Evolutionary conservation across 768 basidiomycete genomes (phyloP), one percentile per base, ranked within the genome.

Genomic region (Boletus insuetus): DNA sequence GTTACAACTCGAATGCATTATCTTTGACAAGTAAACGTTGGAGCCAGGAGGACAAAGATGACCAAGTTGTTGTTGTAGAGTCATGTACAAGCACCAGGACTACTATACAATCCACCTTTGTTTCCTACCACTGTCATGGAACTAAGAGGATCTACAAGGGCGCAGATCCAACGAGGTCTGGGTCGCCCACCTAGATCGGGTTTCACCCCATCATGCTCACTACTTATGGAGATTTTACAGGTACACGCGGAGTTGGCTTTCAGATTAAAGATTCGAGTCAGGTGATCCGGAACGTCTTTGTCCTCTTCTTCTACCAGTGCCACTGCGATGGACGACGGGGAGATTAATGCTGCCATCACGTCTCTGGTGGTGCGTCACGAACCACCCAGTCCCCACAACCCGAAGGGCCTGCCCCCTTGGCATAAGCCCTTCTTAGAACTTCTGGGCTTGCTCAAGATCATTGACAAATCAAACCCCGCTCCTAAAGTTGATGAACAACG

Each of bases 281-380:
- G 60, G 54, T 55, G 49, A 48, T 34, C 16, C 26, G 34, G 17
- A 29, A 14, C 38, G 2, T 38, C 55, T 49, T 62, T 49, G 10
- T 45, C 47, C 19, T 49, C 46, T 54, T 51, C 43, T 22, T 13
- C 43, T 39, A 43, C 31, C 34, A 45, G 62, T 62, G 53, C 63
- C 50, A 66, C 54, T 46, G 34, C 16, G 26, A 47, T 45, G 46
- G 49, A 37, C 54, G 39, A 44, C 43, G 2, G n/a, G 29, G 29
- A 50, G 19, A 19, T 37, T 26, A 9, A 35, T 13, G 20, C 37
- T 17, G 1, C 12, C 17, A 22, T 60, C 43, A 64, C 64, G 14
- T 55, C 54, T 39, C 51, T 60, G 22, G 43, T 17, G 31, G 17
- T 51, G 29, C 24, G 16, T 7, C 17, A 39, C 11, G 17, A 1